phyloP scores from a whole-genome alignment of 208 protist genomes.

The Angomonas desouzai region DNA sequence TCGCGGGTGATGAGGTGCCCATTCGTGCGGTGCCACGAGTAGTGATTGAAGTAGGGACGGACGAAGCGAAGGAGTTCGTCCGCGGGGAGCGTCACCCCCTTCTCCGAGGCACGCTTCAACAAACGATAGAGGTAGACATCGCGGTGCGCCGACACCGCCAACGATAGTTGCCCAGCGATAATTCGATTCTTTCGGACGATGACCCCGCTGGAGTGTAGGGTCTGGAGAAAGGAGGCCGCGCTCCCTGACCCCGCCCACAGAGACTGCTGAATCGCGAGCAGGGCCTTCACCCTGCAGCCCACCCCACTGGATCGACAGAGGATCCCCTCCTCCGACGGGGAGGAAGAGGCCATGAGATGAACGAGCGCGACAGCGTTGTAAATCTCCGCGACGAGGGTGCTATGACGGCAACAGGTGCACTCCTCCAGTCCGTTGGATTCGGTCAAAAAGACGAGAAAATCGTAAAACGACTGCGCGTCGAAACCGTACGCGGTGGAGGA shows the following conservation, averaged over 20 bases:
- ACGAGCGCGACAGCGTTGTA: background rate
- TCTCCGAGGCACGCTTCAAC: background rate
- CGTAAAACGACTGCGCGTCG: background rate
- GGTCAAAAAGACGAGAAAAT: background rate
- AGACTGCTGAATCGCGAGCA: constrained; percentile 36
- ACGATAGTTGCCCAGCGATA: background rate
- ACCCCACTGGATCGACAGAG: background rate
- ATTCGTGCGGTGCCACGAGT: background rate
- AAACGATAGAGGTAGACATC: constrained; percentile 8
- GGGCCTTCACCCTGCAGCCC: constrained; percentile 12
- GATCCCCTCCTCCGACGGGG: background rate
- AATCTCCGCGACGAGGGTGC: background rate
- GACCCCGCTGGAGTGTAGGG: constrained; percentile 65
- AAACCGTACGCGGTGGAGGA: background rate
- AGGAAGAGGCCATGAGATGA: background rate
- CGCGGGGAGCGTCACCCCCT: background rate
- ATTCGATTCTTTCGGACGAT: constrained; percentile 29
- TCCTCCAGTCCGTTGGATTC: background rate
- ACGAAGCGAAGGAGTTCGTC: constrained; percentile 7
- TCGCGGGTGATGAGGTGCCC: background rate
- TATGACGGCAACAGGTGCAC: background rate
- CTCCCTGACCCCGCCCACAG: constrained; percentile 43
- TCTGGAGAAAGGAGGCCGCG: constrained; percentile 50
- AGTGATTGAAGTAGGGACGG: constrained; percentile 4
- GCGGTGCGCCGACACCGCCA: constrained; percentile 29